Percentiles rank a stretch among this genome's conserved stretches.
phyloP scores from a whole-genome alignment of 2,329 filamentous ascomycete genomes.

The Fusarium pseudonygamai region DNA sequence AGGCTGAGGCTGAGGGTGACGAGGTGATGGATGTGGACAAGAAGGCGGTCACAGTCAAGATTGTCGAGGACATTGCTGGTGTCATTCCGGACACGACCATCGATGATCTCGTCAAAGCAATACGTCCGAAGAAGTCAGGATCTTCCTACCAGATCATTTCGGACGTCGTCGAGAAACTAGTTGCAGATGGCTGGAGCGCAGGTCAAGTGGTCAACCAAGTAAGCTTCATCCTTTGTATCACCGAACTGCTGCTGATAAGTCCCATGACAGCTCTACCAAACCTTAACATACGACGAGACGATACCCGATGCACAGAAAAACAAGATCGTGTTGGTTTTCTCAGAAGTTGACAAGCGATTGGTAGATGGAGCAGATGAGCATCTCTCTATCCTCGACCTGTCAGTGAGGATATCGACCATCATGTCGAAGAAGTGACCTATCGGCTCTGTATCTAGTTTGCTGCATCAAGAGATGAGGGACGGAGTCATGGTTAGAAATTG shows the following conservation, averaged over 20 bases:
- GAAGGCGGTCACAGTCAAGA: constrained; percentile 76
- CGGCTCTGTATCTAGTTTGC: not conserved
- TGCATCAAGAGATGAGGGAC: constrained; percentile 18
- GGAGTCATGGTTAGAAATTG: constrained; percentile 39
- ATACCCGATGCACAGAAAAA: constrained; percentile 90
- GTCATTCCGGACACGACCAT: constrained; percentile 85
- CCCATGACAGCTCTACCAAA: constrained; percentile 75
- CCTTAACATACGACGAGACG: constrained; percentile 83
- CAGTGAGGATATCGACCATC: constrained; percentile 81
- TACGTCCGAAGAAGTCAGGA: constrained; percentile 74
- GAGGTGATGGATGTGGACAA: constrained; percentile 70
- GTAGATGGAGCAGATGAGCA: constrained; percentile 97
- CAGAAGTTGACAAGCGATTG: constrained; percentile 91
- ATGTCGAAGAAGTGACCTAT: constrained; percentile 58
- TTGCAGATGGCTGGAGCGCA: constrained; percentile 97
- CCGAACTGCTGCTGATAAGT: constrained; percentile 2
- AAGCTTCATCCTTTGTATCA: constrained; percentile 39
- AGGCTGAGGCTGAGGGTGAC: constrained; percentile 55
- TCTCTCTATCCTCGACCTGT: constrained; percentile 85
- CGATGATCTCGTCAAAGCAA: constrained; percentile 73
- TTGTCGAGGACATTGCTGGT: constrained; percentile 94
- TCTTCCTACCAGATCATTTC: constrained; percentile 78
- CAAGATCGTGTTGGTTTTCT: constrained; percentile 87
- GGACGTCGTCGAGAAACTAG: constrained; percentile 85
- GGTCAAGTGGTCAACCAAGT: constrained; percentile 86